Conservation (phyloP, 176 grass and related monocot genomes). For the Ananas comosus region DNA sequence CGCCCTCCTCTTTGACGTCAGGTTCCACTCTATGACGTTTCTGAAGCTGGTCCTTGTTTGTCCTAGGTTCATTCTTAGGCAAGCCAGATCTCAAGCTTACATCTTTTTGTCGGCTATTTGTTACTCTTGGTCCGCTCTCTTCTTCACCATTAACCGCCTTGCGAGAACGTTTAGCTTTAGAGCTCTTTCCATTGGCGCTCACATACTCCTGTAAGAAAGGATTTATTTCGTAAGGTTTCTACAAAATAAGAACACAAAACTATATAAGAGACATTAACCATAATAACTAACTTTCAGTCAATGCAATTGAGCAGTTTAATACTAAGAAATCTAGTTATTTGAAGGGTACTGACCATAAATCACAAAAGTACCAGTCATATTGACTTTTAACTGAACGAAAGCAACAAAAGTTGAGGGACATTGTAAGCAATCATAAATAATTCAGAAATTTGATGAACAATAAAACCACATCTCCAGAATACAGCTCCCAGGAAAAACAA, state of each 20-base stretch:
- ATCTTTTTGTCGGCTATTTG: slow-evolving; percentile 52
- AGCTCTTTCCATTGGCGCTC: slow-evolving; percentile 50
- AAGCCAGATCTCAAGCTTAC: slow-evolving; percentile 24
- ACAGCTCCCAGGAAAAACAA: too few species aligned
- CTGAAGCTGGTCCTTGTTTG: slow-evolving; percentile 38
- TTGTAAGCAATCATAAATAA: too few species aligned
- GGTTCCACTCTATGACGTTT: slow-evolving; percentile 63
- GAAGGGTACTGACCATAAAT: background rate
- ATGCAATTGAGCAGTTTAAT: background rate
- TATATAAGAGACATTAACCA: background rate
- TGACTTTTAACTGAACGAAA: background rate
- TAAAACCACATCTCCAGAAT: too few species aligned
- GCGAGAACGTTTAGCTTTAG: slow-evolving; percentile 50
- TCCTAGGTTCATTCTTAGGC: slow-evolving; percentile 46
- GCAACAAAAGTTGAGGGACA: background rate
- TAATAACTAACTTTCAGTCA: background rate
- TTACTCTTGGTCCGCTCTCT: slow-evolving; percentile 32
- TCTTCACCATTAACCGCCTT: slow-evolving; percentile 47
- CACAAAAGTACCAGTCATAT: background rate
- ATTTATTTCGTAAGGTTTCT: background rate
- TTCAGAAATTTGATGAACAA: too few species aligned
- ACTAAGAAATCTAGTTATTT: background rate
- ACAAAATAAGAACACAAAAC: background rate
- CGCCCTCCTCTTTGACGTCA: slow-evolving; percentile 96
- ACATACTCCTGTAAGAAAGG: slow-evolving; percentile 74